phyloP scores from a whole-genome alignment of 768 basidiomycete genomes.

The Filobasidium floriforme region DNA sequence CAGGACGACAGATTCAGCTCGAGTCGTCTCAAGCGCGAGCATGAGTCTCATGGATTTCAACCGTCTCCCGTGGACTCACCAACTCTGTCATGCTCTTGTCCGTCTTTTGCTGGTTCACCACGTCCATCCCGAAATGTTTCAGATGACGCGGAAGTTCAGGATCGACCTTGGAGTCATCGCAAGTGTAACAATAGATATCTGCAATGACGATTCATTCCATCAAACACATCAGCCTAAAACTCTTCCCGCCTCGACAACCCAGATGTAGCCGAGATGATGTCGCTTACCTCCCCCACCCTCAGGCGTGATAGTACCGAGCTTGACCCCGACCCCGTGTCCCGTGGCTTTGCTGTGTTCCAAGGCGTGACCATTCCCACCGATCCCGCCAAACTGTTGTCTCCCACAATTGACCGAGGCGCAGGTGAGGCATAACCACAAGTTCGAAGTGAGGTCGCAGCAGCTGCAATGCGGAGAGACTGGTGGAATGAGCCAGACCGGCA shows the following conservation, averaged over 20 bases:
- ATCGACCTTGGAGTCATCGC: conserved; percentile 74
- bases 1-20: too few species aligned
- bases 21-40: too few species aligned
- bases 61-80: conserved; percentile 48
- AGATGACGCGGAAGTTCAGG: conserved; percentile 68
- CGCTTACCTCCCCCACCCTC: conserved; percentile 76
- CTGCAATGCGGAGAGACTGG: conserved; percentile 72
- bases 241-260: conserved; percentile 1
- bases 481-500: too few species aligned
- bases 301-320: conserved; percentile 91
- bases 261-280: too few species aligned
- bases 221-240: background rate
- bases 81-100: conserved; percentile 96
- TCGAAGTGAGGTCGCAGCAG: conserved; percentile 76
- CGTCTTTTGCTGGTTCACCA: conserved; percentile 73
- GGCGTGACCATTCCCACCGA: conserved; percentile 83
- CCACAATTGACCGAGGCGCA: conserved; percentile 90
- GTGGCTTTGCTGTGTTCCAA: conserved; percentile 66
- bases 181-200: conserved; percentile 92
- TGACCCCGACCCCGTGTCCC: conserved; percentile 74
- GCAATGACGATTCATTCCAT: background rate
- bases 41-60: background rate
- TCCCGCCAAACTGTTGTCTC: conserved; percentile 69
- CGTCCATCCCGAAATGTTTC: conserved; percentile 75
- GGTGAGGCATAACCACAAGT: conserved; percentile 89